phyloP scores from a whole-genome alignment of 1,139 yeast genomes.

The Kodamaea arcana region DNA sequence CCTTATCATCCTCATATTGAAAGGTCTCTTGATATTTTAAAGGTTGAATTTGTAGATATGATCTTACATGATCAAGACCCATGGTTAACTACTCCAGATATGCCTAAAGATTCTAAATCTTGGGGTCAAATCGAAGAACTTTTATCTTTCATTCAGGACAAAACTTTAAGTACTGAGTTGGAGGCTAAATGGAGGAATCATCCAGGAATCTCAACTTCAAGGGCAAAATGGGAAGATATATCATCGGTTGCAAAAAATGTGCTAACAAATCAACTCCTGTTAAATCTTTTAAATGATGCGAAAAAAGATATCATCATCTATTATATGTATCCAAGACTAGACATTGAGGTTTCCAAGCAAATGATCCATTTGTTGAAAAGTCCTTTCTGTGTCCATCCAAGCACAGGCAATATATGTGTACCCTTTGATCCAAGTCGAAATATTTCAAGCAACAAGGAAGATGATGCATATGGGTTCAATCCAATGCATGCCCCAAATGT shows the following conservation, averaged over 20 bases:
- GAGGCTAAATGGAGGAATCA: constrained; percentile 41
- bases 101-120: constrained; percentile 36
- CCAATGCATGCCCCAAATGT: constrained; percentile 82
- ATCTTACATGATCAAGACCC: constrained; percentile 84
- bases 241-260: constrained; percentile 51
- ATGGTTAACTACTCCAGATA: constrained; percentile 40
- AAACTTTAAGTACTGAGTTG: constrained; percentile 50
- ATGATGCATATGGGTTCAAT: constrained; percentile 54
- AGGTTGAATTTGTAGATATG: constrained; percentile 57
- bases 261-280: constrained; percentile 39
- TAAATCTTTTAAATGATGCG: constrained; percentile 56
- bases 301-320: constrained; percentile 81
- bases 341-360: constrained; percentile 88
- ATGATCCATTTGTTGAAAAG: constrained; percentile 89
- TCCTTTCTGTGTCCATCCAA: constrained; percentile 98
- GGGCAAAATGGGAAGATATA: constrained; percentile 79
- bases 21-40: constrained; percentile 67
- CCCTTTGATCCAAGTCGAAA: constrained; percentile 66
- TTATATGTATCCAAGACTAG: constrained; percentile 85
- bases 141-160: constrained; percentile 60
- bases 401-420: constrained; percentile 96
- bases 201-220: constrained; percentile 26
- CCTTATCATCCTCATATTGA: constrained; percentile 89
- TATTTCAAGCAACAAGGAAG: constrained; percentile 23
- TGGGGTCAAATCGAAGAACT: constrained; percentile 50